phyloP scores from a whole-genome alignment of 1,284 basidiomycete genomes.

The Sporisorium reilianum region DNA sequence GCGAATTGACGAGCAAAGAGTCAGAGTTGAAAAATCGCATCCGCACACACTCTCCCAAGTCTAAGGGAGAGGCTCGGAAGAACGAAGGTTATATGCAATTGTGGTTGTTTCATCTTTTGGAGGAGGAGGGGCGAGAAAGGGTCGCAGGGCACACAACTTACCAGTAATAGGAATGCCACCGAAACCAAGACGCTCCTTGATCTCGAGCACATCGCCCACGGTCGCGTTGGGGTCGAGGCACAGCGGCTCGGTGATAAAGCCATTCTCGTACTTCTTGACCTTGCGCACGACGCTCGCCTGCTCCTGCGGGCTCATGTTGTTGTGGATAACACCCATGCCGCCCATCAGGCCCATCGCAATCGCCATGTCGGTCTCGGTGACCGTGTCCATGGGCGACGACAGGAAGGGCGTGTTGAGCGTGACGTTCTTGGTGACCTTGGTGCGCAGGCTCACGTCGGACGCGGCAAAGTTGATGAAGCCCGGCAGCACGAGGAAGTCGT shows the following conservation, averaged over 20 bases:
- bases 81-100: constrained; percentile 80
- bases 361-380: constrained; percentile 97
- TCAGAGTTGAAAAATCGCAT: constrained; percentile 72
- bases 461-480: constrained; percentile 96
- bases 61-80: constrained; percentile 79
- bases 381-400: constrained; percentile 99
- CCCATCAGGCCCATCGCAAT: constrained; percentile 78
- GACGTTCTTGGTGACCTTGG: constrained; percentile 89
- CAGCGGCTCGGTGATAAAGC: constrained; percentile 92
- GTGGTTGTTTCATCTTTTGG: constrained; percentile 46
- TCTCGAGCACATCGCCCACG: constrained; percentile 91
- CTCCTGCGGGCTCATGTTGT: constrained; percentile 88
- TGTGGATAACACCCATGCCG: constrained; percentile 98
- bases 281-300: constrained; percentile 97
- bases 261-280: constrained; percentile 95
- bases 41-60: constrained; percentile 80
- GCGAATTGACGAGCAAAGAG: background rate
- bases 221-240: constrained; percentile 81
- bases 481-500: constrained; percentile 74
- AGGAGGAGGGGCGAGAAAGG: too few relatives aligned
- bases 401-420: constrained; percentile 94
- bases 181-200: constrained; percentile 92
- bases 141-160: constrained; percentile 71
- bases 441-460: constrained; percentile 83
- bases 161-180: constrained; percentile 98